Conservation (phyloP, 495 filamentous ascomycete species). For the Beverwykella pulmonaria region DNA sequence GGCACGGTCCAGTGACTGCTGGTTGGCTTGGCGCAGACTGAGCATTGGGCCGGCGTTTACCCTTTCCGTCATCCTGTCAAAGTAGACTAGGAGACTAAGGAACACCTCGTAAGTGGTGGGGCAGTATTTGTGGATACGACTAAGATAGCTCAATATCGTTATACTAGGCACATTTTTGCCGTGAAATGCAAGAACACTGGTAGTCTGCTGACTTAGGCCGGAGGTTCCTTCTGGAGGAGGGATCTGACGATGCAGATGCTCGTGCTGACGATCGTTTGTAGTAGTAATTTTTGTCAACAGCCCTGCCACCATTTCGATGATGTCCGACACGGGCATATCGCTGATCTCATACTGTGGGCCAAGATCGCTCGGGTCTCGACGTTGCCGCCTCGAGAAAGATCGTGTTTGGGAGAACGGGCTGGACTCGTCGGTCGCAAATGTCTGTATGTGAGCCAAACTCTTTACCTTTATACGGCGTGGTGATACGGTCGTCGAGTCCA, state of each 20-base stretch:
- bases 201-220: conserved; percentile 75
- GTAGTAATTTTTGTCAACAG: conserved; percentile 97
- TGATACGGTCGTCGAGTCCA: conserved; percentile 61
- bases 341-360: conserved; percentile 87
- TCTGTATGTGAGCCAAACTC: conserved; percentile 85
- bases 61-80: conserved; percentile 97
- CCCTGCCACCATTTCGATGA: conserved; percentile 99
- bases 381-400: conserved; percentile 45
- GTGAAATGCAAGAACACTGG: conserved; percentile 96
- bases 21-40: conserved; percentile 51
- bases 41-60: conserved; percentile 75
- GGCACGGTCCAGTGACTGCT: conserved; percentile 41
- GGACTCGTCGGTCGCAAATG: conserved; percentile 74
- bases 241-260: conserved; percentile 72
- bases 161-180: conserved; percentile 98
- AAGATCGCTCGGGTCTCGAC: conserved; percentile 50
- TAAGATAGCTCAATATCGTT: conserved; percentile 93
- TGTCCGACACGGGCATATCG: conserved; percentile 93
- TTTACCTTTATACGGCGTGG: conserved; percentile 79
- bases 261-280: conserved; percentile 93
- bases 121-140: conserved; percentile 97
- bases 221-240: conserved; percentile 65
- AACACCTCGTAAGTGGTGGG: conserved; percentile 99
- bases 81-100: conserved; percentile 91
- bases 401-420: conserved; percentile 47